A percentile compares a stretch with the other conserved stretches of the same genome.
These are phyloP conservation scores for Euptelea pleiosperma DNA, from an alignment of 164 flowering plant genomes.

Conservation along the genomic window DNA sequence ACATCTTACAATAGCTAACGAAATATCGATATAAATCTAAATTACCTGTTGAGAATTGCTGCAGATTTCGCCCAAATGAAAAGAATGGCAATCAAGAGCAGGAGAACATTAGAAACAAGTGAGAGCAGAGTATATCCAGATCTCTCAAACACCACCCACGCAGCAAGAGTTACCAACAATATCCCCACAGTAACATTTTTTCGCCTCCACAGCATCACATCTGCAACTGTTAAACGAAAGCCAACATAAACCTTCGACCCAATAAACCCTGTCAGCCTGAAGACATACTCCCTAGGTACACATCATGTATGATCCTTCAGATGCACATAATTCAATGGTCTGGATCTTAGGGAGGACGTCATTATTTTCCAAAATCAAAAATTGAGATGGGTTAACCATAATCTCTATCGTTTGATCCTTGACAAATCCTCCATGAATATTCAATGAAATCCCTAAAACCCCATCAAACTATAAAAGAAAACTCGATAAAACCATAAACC, in stretches of 20 bases:
- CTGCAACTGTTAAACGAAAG: slow-evolving; percentile 62
- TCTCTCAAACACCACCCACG: slow-evolving; percentile 87
- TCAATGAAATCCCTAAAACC: neutral
- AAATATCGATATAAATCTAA: neutral
- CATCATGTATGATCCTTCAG: too few species aligned
- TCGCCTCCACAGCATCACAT: slow-evolving; percentile 82
- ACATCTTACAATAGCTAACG: too few species aligned
- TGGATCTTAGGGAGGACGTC: too few species aligned
- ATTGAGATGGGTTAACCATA: too few species aligned
- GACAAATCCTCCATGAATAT: too few species aligned
- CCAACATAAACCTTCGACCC: neutral
- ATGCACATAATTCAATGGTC: too few species aligned
- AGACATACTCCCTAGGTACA: too few species aligned
- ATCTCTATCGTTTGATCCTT: too few species aligned
- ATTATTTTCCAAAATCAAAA: neutral
- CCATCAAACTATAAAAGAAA: neutral
- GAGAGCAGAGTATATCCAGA: slow-evolving; percentile 79
- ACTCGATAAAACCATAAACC: neutral
- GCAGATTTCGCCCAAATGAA: slow-evolving; percentile 95
- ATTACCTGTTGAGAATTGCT: slow-evolving; percentile 72
- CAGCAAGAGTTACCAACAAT: slow-evolving; percentile 45
- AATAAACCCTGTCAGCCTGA: too few species aligned
- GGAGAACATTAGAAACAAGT: slow-evolving; percentile 67
- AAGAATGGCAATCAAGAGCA: slow-evolving; percentile 68
- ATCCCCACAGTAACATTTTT: slow-evolving; percentile 57